These are phyloP conservation scores for Corchorus capsularis DNA, from an alignment of 345 rosid species.

Conservation along the genomic window DNA sequence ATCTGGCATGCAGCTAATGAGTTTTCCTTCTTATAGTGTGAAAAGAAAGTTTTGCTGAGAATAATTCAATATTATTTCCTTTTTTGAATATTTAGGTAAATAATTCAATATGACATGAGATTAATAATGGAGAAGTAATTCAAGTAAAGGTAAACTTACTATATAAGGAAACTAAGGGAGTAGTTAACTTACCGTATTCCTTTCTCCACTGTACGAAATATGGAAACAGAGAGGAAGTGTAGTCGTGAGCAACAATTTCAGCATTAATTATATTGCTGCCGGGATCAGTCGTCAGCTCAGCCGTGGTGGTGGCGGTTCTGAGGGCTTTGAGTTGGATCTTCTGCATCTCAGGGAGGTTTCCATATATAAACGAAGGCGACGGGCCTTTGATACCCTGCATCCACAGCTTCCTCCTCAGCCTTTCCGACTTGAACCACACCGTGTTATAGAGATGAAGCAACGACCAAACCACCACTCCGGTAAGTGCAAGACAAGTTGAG, in stretches of 20 bases:
- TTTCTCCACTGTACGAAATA: slow-evolving; percentile 78
- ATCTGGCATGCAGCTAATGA: too few species aligned
- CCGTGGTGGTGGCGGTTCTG: neutral
- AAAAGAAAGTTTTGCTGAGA: neutral
- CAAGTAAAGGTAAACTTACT: neutral
- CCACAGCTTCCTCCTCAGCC: slow-evolving; percentile 45
- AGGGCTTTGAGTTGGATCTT: slow-evolving; percentile 35
- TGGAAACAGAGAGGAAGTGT: slow-evolving; percentile 72
- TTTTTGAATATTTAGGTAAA: too few species aligned
- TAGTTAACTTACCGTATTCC: slow-evolving; percentile 52
- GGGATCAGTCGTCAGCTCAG: too few species aligned
- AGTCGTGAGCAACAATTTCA: slow-evolving; percentile 61
- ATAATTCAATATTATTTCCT: too few species aligned
- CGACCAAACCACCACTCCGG: slow-evolving; percentile 12
- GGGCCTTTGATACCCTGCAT: slow-evolving; percentile 78
- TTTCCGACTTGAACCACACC: slow-evolving; percentile 30
- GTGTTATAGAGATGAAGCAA: slow-evolving; percentile 8
- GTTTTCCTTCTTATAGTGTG: neutral
- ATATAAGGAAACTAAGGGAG: neutral
- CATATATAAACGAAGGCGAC: slow-evolving; percentile 54
- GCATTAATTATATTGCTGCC: neutral
- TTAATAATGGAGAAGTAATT: neutral
- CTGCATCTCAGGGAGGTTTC: slow-evolving; percentile 74
- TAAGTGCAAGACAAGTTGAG: neutral
- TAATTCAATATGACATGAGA: neutral